Evolutionary conservation across 352 stramenopile genomes (phyloP), one percentile per base, ranked within the genome.

Genomic region (Globisporangium uncinulatum): DNA sequence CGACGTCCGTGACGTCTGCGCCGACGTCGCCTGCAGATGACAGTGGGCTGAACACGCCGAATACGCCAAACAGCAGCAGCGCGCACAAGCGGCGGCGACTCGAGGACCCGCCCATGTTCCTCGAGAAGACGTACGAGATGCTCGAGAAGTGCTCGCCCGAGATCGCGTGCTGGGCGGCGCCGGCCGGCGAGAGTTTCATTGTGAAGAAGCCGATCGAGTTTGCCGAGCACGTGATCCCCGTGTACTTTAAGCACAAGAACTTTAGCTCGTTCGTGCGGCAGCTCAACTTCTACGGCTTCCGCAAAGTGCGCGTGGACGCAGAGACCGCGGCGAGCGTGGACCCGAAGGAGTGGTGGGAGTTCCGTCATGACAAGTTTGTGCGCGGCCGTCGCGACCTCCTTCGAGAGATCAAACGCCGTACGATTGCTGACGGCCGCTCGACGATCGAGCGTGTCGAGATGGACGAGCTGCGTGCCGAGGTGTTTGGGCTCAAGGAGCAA

Each of bases 181-280:
- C 65, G 0, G 63, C 60, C 11, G 89, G 89, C 31, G 83, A 95
- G 43, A 92, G 78, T 54, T 96, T 97, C 66, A 73, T 96, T 41
- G 79, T 96, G n/a, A 94, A 95, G 67, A 83, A 93, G 60, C 83
- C 88, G 4, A 65, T 78, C 21, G 74, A 73, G 34, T 96, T 97
- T 66, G 86, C 88, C 0, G 79, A 92, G 60, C 72, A 83, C 60
- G 81, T 96, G 19, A 92, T 97, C 63, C 89, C 89, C 3, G 67
- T 78, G 29, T 96, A 95, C 76, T 96, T 97, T 68, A 96, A 96
- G 70, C 89, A 97, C 77, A 83, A 79, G 63, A 97, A 96, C 61
- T 96, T 97, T 57, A 91, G 80, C 46, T 95, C 82, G 37, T 97
- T 97, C 62, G 87, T 97, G 56, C 79, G 89, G n/a, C 89, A 97